A percentile compares a stretch with the other conserved stretches of the same genome.
Conservation (phyloP, 2,329 filamentous ascomycete genomes). For the Cryphonectria nitschkei region DNA sequence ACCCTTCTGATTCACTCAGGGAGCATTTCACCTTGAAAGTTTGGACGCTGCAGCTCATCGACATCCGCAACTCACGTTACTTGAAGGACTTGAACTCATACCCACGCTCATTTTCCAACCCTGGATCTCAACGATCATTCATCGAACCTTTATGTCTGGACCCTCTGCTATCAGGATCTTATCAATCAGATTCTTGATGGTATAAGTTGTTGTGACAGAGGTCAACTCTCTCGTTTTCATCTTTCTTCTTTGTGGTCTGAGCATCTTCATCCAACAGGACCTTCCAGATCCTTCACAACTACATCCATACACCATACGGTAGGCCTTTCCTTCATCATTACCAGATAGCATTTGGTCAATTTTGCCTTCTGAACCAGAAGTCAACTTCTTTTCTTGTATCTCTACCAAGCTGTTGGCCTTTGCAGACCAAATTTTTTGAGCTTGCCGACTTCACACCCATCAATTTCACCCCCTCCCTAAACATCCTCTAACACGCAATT, state of each 20-base stretch:
- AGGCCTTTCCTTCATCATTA: not conserved
- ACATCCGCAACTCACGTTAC: not conserved
- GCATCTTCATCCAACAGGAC: not conserved
- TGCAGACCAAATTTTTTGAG: not conserved
- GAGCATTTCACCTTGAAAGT: not conserved
- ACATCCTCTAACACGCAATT: not conserved
- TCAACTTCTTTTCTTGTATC: not conserved
- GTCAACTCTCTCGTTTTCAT: not conserved
- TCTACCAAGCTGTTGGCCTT: not conserved
- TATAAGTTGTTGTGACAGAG: not conserved
- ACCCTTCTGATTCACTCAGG: not conserved
- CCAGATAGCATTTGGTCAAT: not conserved
- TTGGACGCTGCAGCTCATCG: not conserved
- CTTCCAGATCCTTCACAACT: not conserved
- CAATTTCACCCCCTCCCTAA: not conserved
- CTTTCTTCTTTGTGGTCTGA: not conserved
- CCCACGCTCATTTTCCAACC: constrained; percentile 1
- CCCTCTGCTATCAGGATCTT: not conserved
- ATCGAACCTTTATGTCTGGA: not conserved
- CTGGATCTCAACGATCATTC: not conserved
- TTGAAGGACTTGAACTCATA: not conserved
- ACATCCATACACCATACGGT: not conserved
- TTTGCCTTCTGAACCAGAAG: not conserved
- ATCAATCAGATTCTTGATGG: not conserved
- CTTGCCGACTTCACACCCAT: not conserved